These are phyloP conservation scores for Botrytis hyacinthi DNA, from an alignment of 2,329 filamentous ascomycete genomes.

Conservation along the genomic window DNA sequence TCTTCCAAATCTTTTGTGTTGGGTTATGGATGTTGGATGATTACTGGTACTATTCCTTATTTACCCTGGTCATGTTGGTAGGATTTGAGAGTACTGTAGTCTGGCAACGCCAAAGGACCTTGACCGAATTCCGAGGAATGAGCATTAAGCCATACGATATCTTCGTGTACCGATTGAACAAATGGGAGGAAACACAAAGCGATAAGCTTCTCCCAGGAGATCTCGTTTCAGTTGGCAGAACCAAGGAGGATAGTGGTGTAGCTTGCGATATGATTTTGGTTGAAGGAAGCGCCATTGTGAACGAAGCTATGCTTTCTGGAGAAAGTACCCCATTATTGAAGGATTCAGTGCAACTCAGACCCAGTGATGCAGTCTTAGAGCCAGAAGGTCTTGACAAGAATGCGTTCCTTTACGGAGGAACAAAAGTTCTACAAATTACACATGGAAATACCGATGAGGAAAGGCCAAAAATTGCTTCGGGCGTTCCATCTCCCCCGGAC, in stretches of 20 bases:
- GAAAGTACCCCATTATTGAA: slow-evolving; percentile 97
- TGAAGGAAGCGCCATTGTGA: slow-evolving; percentile 94
- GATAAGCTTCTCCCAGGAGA: slow-evolving; percentile 93
- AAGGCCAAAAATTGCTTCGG: slow-evolving; percentile 67
- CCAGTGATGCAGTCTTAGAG: slow-evolving; percentile 76
- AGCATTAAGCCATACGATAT: slow-evolving; percentile 98
- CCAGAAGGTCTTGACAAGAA: slow-evolving; percentile 94
- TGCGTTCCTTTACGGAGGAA: slow-evolving; percentile 92
- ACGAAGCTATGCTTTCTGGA: slow-evolving; percentile 98
- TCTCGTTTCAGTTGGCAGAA: slow-evolving; percentile 85
- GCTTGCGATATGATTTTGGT: slow-evolving; percentile 96
- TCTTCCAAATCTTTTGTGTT: slow-evolving; percentile 98
- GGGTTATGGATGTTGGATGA: slow-evolving; percentile 98
- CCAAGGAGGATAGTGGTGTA: slow-evolving; percentile 95
- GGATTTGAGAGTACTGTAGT: slow-evolving; percentile 98
- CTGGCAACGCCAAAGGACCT: slow-evolving; percentile 94
- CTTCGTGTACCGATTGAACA: slow-evolving; percentile 82
- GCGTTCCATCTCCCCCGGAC: slow-evolving; percentile 82
- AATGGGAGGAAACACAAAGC: slow-evolving; percentile 85
- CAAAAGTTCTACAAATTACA: slow-evolving; percentile 93
- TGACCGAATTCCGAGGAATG: slow-evolving; percentile 98
- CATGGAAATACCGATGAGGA: slow-evolving; percentile 79
- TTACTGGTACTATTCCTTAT: slow-evolving; percentile 99
- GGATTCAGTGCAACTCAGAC: slow-evolving; percentile 89
- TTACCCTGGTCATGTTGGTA: slow-evolving; percentile 98